phyloP scores from a whole-genome alignment of 106 monocot species.

The Dactylorhiza incarnata region DNA sequence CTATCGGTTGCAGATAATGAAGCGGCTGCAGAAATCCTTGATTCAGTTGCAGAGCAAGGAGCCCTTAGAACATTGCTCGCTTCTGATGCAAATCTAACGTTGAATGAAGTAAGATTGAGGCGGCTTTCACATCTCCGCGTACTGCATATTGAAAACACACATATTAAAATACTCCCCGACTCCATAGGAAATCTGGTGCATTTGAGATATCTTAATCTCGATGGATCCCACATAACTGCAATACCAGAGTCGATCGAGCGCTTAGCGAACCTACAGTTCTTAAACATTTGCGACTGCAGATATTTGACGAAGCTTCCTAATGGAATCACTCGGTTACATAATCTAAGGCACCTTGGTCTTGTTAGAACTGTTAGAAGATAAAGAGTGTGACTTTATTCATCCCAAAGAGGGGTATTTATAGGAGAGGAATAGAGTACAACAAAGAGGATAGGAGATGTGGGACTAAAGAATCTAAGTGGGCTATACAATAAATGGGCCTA shows the following conservation, averaged over 20 bases:
- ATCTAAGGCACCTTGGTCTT: conserved; percentile 16
- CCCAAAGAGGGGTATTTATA: too few relatives aligned
- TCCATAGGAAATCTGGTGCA: conserved; percentile 24
- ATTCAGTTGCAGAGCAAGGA: background rate
- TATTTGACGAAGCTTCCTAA: conserved; percentile 11
- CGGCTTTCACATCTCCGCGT: conserved; percentile 7
- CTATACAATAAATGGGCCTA: too few relatives aligned
- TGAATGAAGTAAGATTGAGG: background rate
- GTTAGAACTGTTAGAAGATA: too few relatives aligned
- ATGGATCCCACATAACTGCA: conserved; percentile 5
- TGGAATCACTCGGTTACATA: conserved; percentile 3
- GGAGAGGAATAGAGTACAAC: too few relatives aligned
- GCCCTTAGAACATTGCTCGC: conserved; percentile 19
- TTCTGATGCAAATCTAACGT: background rate
- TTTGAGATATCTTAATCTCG: conserved; percentile 19
- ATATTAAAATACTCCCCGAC: conserved; percentile 9
- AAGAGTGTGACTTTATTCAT: too few relatives aligned
- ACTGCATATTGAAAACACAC: conserved; percentile 9
- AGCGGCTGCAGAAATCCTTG: background rate
- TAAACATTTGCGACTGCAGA: conserved; percentile 10
- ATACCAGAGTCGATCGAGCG: conserved; percentile 25
- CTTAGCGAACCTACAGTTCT: conserved; percentile 16
- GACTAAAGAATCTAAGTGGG: too few relatives aligned
- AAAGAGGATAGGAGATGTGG: too few relatives aligned
- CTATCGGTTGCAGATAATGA: background rate